Evolutionary conservation across 371 early-diverging fungal genomes (phyloP), one percentile per base, ranked within the genome.

Genomic region (Mucor plumbeus): DNA sequence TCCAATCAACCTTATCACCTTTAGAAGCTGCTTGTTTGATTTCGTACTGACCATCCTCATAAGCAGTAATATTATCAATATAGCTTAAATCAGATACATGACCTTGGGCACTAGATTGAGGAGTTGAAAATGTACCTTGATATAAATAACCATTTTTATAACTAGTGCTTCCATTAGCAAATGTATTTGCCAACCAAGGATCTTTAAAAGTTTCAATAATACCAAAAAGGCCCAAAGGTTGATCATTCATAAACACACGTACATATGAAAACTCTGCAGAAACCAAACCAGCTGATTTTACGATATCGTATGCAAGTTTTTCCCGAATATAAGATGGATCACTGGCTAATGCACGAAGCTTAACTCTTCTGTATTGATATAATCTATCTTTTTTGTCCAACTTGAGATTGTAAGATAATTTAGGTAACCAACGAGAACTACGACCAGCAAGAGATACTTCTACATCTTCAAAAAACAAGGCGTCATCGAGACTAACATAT

Each of bases 241-340:
- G 61, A 41, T 78, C 60, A 43, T 82, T 79, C 19, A 82, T 53
- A 14, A 75, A 70, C 7, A 82, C 58, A 17, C 81, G 76, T 26
- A 54, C 47, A 64, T 55, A 80, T 11, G 74, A 73, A 14, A 67
- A 68, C 7, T 71, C 65, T 2, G 76, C 43, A 13, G 73, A 66
- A 3, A 70, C 34, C 3, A 81, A 59, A 41, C 81, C 81, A 0
- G 63, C 55, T 10, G 76, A 70, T 15, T 68, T 40, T 5, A 76
- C 4, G n/a, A 71, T 48, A 15, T 74, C 76, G 47, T 76, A 78
- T 15, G 48, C 68, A 0, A 78, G 17, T 14, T 65, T 47, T 64
- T 81, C 81, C 35, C 78, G 78, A 11, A 80, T 44, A 31, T 80
- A 80, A 10, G 81, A 77, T 4, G 76, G 78, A 61, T 80, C 81